Evolutionary conservation across 2,329 filamentous ascomycete genomes (phyloP), one percentile per base, ranked within the genome.

Genomic region (Ophiocordyceps sinensis): DNA sequence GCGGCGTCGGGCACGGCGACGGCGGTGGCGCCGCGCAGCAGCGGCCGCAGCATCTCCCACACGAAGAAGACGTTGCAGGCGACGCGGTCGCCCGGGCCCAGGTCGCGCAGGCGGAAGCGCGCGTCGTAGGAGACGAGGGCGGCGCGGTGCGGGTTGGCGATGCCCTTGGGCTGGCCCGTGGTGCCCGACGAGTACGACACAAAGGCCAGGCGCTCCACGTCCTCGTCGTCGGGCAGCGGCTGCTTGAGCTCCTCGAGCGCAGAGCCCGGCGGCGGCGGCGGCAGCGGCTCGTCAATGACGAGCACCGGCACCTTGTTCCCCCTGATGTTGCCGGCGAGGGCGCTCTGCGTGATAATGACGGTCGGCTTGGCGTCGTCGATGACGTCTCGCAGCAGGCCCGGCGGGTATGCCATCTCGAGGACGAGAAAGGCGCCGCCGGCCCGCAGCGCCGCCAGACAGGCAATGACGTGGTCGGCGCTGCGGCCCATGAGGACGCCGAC

Each of bases 41-140:
- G 65, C 9, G 84, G 84, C 5, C 84, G 79, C 41, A 89, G 59
- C 43, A 88, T 87, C 57, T 89, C 84, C 84, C 84, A 89, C 37
- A 88, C 71, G 55, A 89, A 89, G 59, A 88, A 89, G 44, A 88
- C 84, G 65, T 88, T 89, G 63, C 83, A 88, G n/a, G 84, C 84
- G 11, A 88, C 82, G 7, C 84, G 74, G 49, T 87, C 84, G 14
- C 82, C 82, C 0, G 78, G 79, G 15, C 70, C 61, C 3, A 85
- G 64, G 55, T 88, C 79, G 48, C 77, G 81, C 38, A 88, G 58
- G 10, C 63, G 66, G 52, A 88, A 88, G 57, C 84, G 68, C 47
- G 85, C 59, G 49, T 85, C 67, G 54, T 88, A 88, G 7, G 83
- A 88, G 26, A 74, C 70, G 2, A 88, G 78, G 1, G 83, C 69